Conservation (phyloP, 345 rosid genomes). For the Pseudoturritis turrita region DNA sequence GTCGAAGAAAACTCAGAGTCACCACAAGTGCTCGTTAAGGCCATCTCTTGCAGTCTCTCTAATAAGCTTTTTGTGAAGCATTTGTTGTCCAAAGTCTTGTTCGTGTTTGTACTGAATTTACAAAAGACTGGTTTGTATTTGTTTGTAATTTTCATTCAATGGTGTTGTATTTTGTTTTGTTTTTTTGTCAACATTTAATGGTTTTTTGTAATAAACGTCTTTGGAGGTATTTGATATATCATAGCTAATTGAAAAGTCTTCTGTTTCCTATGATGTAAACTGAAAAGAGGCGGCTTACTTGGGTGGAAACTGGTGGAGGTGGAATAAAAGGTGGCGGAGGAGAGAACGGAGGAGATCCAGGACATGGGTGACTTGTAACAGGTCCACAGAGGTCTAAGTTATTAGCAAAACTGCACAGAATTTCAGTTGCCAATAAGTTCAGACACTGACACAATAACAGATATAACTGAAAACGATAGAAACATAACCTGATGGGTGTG, state of each 20-base stretch:
- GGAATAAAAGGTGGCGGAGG: slow-evolving; percentile 99
- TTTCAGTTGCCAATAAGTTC: slow-evolving; percentile 1
- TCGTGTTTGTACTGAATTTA: too few relatives aligned
- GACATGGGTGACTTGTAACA: slow-evolving; percentile 90
- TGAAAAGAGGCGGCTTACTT: slow-evolving; percentile 35
- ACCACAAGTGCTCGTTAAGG: neutral
- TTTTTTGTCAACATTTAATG: too few relatives aligned
- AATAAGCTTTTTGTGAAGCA: too few relatives aligned
- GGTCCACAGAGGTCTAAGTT: slow-evolving; percentile 93
- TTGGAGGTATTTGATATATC: too few relatives aligned
- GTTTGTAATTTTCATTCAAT: too few relatives aligned
- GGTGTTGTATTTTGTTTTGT: too few relatives aligned
- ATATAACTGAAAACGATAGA: neutral
- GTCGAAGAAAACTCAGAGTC: neutral
- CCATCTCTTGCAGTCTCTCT: too few relatives aligned
- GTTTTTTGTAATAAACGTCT: too few relatives aligned
- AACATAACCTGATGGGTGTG: slow-evolving; percentile 88
- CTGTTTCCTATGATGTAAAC: neutral
- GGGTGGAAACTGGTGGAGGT: slow-evolving; percentile 63
- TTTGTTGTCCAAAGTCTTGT: too few relatives aligned
- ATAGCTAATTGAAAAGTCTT: too few relatives aligned
- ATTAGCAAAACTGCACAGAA: slow-evolving; percentile 81
- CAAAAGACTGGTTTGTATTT: too few relatives aligned
- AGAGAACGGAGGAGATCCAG: slow-evolving; percentile 98
- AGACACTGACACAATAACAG: neutral